phyloP scores from a whole-genome alignment of 352 stramenopile species.

The Globisporangium apiculatum region DNA sequence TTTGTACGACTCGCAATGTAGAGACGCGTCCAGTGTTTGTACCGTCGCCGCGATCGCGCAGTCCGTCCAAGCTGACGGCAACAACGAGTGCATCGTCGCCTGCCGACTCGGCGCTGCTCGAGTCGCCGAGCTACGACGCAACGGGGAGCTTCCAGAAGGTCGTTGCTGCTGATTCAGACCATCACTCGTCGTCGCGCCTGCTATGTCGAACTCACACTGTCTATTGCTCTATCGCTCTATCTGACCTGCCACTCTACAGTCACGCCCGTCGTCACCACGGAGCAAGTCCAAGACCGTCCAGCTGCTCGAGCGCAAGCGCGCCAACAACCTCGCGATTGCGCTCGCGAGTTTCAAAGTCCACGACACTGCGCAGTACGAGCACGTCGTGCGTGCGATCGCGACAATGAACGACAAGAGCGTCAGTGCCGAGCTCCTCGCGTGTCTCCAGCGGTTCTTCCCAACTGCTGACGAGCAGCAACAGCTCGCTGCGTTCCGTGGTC shows the following conservation, averaged over 20 bases:
- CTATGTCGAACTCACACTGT: not conserved
- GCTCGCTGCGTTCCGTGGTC: slow-evolving; percentile 36
- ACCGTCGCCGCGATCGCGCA: slow-evolving; percentile 42
- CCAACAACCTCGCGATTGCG: slow-evolving; percentile 71
- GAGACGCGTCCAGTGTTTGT: slow-evolving; percentile 42
- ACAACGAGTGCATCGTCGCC: not conserved
- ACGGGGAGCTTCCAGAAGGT: slow-evolving; percentile 56
- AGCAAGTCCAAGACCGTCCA: slow-evolving; percentile 72
- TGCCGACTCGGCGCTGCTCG: not conserved
- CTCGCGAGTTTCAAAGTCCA: slow-evolving; percentile 76
- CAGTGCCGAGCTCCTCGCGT: slow-evolving; percentile 52
- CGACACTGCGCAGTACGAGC: slow-evolving; percentile 36
- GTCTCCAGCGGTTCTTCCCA: slow-evolving; percentile 72
- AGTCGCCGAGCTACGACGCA: slow-evolving; percentile 3
- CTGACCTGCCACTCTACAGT: slow-evolving; percentile 14
- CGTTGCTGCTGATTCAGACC: not conserved
- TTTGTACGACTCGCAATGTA: slow-evolving; percentile 5
- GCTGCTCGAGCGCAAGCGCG: slow-evolving; percentile 70
- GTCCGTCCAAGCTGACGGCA: slow-evolving; percentile 18
- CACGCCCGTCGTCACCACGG: slow-evolving; percentile 57
- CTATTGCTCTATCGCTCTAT: not conserved
- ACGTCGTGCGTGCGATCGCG: slow-evolving; percentile 52
- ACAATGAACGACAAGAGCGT: slow-evolving; percentile 51
- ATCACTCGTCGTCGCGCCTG: no score
- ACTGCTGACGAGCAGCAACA: slow-evolving; percentile 50